Evolutionary conservation across 352 stramenopile genomes (phyloP).

Genomic region (Phytophthora citricola): DNA sequence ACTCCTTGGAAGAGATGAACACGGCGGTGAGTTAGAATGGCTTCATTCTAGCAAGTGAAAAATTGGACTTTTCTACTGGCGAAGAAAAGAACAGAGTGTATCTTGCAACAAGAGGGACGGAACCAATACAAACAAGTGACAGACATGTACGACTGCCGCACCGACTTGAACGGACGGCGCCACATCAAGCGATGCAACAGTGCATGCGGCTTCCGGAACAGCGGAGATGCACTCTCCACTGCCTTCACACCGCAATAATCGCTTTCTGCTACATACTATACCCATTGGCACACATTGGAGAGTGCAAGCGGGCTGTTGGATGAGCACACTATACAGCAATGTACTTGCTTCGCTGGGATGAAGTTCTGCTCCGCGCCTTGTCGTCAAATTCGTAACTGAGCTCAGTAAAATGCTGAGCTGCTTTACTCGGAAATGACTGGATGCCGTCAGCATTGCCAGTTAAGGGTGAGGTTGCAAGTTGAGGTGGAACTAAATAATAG

Average conservation of each 20-base stretch:
- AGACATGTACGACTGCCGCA: slow-evolving; percentile 49
- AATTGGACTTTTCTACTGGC: slow-evolving; percentile 85
- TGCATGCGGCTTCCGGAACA: slow-evolving; percentile 40
- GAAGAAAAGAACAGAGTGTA: slow-evolving; percentile 90
- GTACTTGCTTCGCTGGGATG: not conserved
- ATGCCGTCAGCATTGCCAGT: too few relatives aligned
- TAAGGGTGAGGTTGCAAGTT: too few relatives aligned
- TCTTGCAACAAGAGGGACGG: slow-evolving; percentile 54
- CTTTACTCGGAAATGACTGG: too few relatives aligned
- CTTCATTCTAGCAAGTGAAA: slow-evolving; percentile 79
- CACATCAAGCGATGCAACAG: slow-evolving; percentile 36
- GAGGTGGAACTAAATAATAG: too few relatives aligned
- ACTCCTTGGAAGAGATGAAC: slow-evolving; percentile 55
- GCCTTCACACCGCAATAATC: slow-evolving; percentile 36
- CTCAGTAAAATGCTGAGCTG: not conserved
- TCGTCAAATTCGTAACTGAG: slow-evolving; percentile 32
- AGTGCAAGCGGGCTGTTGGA: slow-evolving; percentile 72
- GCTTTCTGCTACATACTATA: slow-evolving; percentile 84
- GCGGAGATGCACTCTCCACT: slow-evolving; percentile 38
- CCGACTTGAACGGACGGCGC: slow-evolving; percentile 19
- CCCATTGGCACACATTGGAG: slow-evolving; percentile 61
- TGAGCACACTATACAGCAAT: slow-evolving; percentile 46
- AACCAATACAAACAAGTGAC: slow-evolving; percentile 14
- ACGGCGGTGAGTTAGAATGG: slow-evolving; percentile 79
- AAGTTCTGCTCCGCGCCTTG: not conserved